A percentile compares a stretch with the other conserved stretches of the same genome.
Conservation (phyloP, 768 basidiomycete genomes). For the Russula brevipes region DNA sequence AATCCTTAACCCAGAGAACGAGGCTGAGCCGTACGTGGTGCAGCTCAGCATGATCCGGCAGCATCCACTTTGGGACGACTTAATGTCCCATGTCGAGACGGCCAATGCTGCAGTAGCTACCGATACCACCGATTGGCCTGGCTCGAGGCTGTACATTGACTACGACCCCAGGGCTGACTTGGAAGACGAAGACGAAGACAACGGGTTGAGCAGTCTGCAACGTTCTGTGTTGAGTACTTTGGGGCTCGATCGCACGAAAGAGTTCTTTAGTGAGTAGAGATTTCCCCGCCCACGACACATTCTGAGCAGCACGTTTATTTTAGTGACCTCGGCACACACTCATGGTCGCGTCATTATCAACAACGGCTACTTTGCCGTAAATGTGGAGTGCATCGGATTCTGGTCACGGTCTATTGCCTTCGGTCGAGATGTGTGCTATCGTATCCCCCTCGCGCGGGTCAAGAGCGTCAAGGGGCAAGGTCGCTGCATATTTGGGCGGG, state of each 20-base stretch:
- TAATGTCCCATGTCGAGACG: constrained; percentile 9
- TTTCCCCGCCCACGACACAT: neutral
- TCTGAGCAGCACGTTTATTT: neutral
- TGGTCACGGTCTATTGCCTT: constrained; percentile 21
- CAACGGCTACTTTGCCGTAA: constrained; percentile 19
- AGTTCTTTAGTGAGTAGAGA: constrained; percentile 20
- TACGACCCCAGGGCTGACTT: constrained; percentile 17
- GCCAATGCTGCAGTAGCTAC: constrained; percentile 3
- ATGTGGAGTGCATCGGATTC: constrained; percentile 22
- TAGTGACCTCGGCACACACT: constrained; percentile 16
- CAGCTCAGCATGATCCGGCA: constrained; percentile 20
- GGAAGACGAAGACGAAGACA: neutral
- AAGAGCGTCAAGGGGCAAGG: constrained; percentile 1
- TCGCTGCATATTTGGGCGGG: constrained; percentile 8
- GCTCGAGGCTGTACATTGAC: constrained; percentile 19
- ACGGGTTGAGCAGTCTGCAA: constrained; percentile 5
- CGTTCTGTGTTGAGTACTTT: constrained; percentile 10
- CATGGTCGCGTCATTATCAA: constrained; percentile 16
- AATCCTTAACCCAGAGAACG: neutral
- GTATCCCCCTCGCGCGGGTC: constrained; percentile 21
- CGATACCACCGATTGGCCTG: constrained; percentile 19
- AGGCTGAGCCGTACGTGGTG: constrained; percentile 12
- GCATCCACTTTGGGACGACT: constrained; percentile 8
- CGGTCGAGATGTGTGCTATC: constrained; percentile 18
- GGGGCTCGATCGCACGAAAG: constrained; percentile 17